These are phyloP conservation scores for Zasmidium angulare DNA, from an alignment of 2,329 filamentous ascomycete genomes.

Conservation along the genomic window DNA sequence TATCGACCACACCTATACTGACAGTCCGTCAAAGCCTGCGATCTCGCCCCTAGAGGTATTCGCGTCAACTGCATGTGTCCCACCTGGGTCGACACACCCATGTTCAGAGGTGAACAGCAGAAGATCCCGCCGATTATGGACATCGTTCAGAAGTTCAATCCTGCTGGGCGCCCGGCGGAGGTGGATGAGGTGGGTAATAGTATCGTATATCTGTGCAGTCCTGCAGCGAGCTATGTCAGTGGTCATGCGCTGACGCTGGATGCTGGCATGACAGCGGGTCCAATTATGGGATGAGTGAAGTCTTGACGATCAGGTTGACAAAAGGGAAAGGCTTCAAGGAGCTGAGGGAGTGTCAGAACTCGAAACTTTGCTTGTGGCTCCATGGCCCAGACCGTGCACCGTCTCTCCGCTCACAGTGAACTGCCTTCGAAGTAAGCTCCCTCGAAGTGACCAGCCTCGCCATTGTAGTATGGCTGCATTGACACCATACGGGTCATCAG, in stretches of 20 bases:
- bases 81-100: constrained; percentile 4
- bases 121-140: background rate
- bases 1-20: no score
- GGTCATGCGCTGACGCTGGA: background rate
- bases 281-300: no score
- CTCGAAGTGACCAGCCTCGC: no score
- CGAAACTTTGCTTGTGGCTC: no score
- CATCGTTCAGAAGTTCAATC: background rate
- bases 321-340: no score
- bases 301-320: no score
- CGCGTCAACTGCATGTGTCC: constrained; percentile 2
- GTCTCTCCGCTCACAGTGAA: no score
- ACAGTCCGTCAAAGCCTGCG: background rate
- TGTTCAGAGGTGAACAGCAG: background rate
- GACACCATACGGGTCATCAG: no score
- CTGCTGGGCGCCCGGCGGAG: background rate
- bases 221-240: constrained; percentile 3
- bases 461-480: no score
- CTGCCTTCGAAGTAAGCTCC: no score
- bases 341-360: no score
- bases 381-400: no score
- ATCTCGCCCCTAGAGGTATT: background rate
- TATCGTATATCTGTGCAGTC: constrained; percentile 2
- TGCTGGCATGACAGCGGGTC: background rate
- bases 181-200: constrained; percentile 2